Base-by-base conservation (phyloP, 192 early-diverging fungal genomes). In the Rhizophagus prolifer region DNA sequence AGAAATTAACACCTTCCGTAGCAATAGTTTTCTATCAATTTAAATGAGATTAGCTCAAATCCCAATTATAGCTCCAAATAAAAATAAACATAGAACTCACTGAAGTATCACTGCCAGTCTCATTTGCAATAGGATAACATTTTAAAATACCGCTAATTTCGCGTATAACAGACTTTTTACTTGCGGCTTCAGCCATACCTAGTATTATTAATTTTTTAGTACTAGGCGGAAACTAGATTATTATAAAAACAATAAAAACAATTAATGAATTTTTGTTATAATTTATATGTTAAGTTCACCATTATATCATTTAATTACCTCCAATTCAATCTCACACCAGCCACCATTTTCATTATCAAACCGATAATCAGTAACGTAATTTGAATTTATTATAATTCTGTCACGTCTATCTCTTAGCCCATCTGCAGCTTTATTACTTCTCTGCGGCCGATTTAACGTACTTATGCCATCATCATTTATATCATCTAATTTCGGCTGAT, bases 181-280 rank as follows among this genome's bases (percentile, higher is more conserved):
- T 90, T 2, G 93, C 93, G 21, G 89, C 81, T 78, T 97, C 94
- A 14, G 91, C 94, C 67, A 99, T 66, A 36, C 89, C 88, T 62
- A 98, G 91, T 94, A 99, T 95, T 59, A 99, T 86, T 79, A 99
- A 82, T 85, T 99, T 99, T 81, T 94, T 92, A 74, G 94, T 94
- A 58, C 90, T 87, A 6, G 95, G 92, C 23, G 93, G 86, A 87
- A 98, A 97, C 82, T 94, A 16, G 21, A 31, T 10, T 34, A 74
- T 16, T 6, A 78, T 16, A 34, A 8, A 8, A 65, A 41, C 6
- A 75, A 36, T 54, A 28, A 38, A 5, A 47, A 2, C 13, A 9
- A 30, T 50, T 34, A 36, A 21, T 21, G 31, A n/a, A n/a, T 34
- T 34, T 34, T 58, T 36, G 13, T 16, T 19, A n/a, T n/a, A n/a